phyloP scores from a whole-genome alignment of 2,329 filamentous ascomycete genomes.

The Madurella fahalii region DNA sequence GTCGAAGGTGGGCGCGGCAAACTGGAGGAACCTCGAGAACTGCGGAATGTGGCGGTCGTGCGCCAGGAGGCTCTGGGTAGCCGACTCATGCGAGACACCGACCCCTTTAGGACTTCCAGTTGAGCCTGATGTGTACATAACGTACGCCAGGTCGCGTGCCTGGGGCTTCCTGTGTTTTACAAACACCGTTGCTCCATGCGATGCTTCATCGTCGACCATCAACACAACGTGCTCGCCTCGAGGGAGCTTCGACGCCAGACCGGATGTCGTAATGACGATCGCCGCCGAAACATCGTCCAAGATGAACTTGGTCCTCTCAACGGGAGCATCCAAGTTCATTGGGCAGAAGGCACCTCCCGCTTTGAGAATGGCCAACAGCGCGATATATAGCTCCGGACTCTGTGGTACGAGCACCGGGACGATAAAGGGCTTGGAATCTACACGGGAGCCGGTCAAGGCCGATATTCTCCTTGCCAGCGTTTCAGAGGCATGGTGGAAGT shows the following conservation, averaged over 20 bases:
- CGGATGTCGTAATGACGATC: slow-evolving; percentile 61
- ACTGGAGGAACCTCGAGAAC: slow-evolving; percentile 82
- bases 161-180: slow-evolving; percentile 14
- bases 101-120: slow-evolving; percentile 89
- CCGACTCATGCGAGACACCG: slow-evolving; percentile 72
- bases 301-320: slow-evolving; percentile 75
- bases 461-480: slow-evolving; percentile 51
- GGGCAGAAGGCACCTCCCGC: slow-evolving; percentile 84
- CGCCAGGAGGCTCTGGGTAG: slow-evolving; percentile 75
- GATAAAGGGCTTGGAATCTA: slow-evolving; percentile 40
- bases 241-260: slow-evolving; percentile 41
- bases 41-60: slow-evolving; percentile 72
- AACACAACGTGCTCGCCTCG: slow-evolving; percentile 26
- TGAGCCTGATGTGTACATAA: slow-evolving; percentile 91
- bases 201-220: slow-evolving; percentile 32
- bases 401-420: slow-evolving; percentile 77
- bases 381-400: slow-evolving; percentile 70
- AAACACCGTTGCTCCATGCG: background rate
- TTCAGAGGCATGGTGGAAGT: slow-evolving; percentile 57
- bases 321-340: slow-evolving; percentile 71
- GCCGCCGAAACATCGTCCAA: slow-evolving; percentile 68
- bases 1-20: slow-evolving; percentile 89
- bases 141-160: slow-evolving; percentile 63
- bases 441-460: slow-evolving; percentile 21
- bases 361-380: slow-evolving; percentile 73